Percentiles rank a stretch among this genome's conserved stretches.
phyloP scores from a whole-genome alignment of 2,329 filamentous ascomycete species.

The Penicillium decumbens region DNA sequence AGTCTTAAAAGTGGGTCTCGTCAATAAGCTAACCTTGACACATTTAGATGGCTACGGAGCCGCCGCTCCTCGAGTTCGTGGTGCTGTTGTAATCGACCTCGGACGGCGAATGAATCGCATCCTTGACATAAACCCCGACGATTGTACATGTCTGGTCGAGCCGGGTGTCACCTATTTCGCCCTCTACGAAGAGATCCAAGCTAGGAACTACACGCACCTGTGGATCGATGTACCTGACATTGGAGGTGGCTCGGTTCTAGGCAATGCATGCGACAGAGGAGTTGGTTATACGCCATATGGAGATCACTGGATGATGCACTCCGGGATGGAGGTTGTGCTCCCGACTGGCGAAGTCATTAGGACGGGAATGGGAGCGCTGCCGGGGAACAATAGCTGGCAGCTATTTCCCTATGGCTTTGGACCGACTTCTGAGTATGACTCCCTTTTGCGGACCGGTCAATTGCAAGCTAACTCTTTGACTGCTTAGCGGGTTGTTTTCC shows the following conservation, averaged over 20 bases:
- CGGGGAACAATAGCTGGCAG: conserved; percentile 12
- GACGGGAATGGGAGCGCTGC: conserved; percentile 11
- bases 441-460: not conserved
- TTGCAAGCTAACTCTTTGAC: not conserved
- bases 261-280: conserved; percentile 10
- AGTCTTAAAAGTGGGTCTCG: not conserved
- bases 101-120: conserved; percentile 9
- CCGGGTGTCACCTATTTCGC: conserved; percentile 10
- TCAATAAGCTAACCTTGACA: not conserved
- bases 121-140: conserved; percentile 10
- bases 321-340: conserved; percentile 9
- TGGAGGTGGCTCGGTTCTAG: conserved; percentile 11
- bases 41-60: conserved; percentile 8
- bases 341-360: conserved; percentile 10
- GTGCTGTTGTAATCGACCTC: conserved; percentile 8
- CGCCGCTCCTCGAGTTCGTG: conserved; percentile 9
- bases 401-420: conserved; percentile 10
- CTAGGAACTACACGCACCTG: conserved; percentile 4
- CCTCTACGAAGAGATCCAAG: conserved; percentile 8
- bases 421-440: conserved; percentile 6
- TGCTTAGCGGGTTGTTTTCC: conserved; percentile 6
- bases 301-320: conserved; percentile 13
- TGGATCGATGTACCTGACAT: conserved; percentile 13
- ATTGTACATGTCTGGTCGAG: conserved; percentile 8
- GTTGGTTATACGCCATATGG: conserved; percentile 14